phyloP scores from a whole-genome alignment of 805 yeast species.

The Tetrapisispora fleetii region DNA sequence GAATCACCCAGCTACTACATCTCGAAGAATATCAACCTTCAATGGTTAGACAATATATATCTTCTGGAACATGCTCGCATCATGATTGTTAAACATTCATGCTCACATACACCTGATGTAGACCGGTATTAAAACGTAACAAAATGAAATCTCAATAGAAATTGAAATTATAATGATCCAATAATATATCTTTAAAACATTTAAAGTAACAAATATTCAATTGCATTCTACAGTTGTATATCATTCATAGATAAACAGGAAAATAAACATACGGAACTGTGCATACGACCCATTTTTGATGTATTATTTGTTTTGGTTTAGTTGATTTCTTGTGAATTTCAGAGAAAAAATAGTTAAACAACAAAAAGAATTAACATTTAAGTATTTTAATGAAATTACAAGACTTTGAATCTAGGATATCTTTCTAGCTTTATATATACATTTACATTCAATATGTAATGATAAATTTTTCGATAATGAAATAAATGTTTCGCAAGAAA shows the following conservation, averaged over 20 bases:
- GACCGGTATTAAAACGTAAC: conserved; percentile 1
- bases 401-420: too few relatives aligned
- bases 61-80: background rate
- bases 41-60: background rate
- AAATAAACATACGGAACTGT: conserved; percentile 75
- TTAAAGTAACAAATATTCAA: background rate
- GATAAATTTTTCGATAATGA: too few relatives aligned
- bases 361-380: too few relatives aligned
- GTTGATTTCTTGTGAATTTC: conserved; percentile 1
- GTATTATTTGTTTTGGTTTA: conserved; percentile 29
- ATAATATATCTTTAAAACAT: background rate
- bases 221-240: background rate
- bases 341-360: background rate
- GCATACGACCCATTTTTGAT: conserved; percentile 98
- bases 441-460: too few relatives aligned
- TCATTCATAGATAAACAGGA: background rate
- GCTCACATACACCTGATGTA: conserved; percentile 1
- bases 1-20: conserved; percentile 30
- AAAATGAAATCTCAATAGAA: background rate
- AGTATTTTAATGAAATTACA: background rate
- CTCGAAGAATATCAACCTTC: conserved; percentile 5
- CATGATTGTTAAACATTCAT: background rate
- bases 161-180: conserved; percentile 3
- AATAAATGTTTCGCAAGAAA: too few relatives aligned
- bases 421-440: too few relatives aligned